Evolutionary conservation across 371 early-diverging fungal species (phyloP), one percentile per base, ranked within the genome.

Genomic region (Rhizopus stolonifer): DNA sequence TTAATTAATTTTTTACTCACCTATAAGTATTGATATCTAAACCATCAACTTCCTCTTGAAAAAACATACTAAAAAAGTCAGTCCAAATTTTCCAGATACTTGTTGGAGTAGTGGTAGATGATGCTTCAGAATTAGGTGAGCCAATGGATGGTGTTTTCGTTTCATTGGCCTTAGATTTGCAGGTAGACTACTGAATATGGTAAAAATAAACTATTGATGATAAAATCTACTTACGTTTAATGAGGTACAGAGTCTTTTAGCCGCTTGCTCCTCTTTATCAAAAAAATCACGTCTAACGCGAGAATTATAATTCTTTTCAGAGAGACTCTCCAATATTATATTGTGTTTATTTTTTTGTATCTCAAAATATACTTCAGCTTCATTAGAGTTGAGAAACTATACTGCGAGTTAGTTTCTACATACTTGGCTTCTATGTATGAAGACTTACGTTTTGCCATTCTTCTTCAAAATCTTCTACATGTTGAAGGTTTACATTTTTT

Each of bases 401-500:
- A 47, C 21, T 48, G 17, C 48, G 42, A 40, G 43, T 55, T 32
- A 55, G 43, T 40, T 46, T 23, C 22, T 54, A 54, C 38, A 47
- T 54, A 0, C 47, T 54, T 46, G 17, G 22, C 31, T 48, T 31
- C 18, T 42, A 42, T 47, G 55, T 24, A 26, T 48, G 24, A 55
- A 32, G 22, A 19, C 25, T 47, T 55, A 55, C 48, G 48, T 40
- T 10, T 31, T 54, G 54, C 48, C 54, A 54, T 17, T 47, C 40
- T 54, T 54, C 24, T 54, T 47, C 54, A 54, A 54, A 34, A 54
- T 46, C 40, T 54, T 54, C 25, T 54, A 54, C 40, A 15, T 40
- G 47, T 14, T 46, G 47, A 24, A 15, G 24, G 13, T 44, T 36
- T 33, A 22, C 25, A 32, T 52, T 13, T 29, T 52, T 43, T 40